Conservation (phyloP, 1,284 basidiomycete species). For the Ustilago trichophora region DNA sequence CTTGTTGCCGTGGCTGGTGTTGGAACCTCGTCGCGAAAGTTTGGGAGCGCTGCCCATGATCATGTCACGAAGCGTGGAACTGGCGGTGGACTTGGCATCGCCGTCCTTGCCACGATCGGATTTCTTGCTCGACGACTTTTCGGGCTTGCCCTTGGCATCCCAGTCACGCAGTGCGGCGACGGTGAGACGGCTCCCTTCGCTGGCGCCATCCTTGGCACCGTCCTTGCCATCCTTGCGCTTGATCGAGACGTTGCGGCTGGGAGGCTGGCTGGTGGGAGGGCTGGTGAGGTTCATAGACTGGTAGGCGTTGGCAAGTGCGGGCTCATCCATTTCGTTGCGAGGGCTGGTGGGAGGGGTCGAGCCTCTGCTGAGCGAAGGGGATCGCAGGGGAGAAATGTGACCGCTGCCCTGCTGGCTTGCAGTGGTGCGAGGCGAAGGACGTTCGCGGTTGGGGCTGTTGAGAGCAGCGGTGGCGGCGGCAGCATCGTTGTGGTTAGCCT, state of each 20-base stretch:
- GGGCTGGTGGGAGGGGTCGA: constrained; percentile 53
- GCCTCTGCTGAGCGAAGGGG: constrained; percentile 39
- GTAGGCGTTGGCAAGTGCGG: constrained; percentile 34
- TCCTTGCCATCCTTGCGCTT: constrained; percentile 46
- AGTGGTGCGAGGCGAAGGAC: constrained; percentile 27
- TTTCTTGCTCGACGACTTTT: constrained; percentile 44
- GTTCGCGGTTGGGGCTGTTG: constrained; percentile 36
- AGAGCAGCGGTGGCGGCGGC: background rate
- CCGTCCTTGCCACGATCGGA: constrained; percentile 49
- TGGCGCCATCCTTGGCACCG: constrained; percentile 14
- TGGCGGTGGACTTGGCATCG: constrained; percentile 59
- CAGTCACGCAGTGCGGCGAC: constrained; percentile 61
- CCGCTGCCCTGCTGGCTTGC: constrained; percentile 39
- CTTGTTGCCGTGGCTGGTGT: constrained; percentile 52
- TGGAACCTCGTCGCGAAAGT: constrained; percentile 59
- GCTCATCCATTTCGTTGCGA: constrained; percentile 46
- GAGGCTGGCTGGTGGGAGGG: constrained; percentile 45
- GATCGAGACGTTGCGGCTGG: constrained; percentile 57
- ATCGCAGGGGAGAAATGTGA: constrained; percentile 45
- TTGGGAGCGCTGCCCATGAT: constrained; percentile 64
- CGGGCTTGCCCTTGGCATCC: constrained; percentile 53
- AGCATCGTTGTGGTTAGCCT: constrained; percentile 1
- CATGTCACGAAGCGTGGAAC: constrained; percentile 63
- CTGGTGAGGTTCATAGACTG: constrained; percentile 51
- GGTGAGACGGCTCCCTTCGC: constrained; percentile 52